Percentiles rank a stretch among this genome's conserved stretches.
phyloP scores from a whole-genome alignment of 78 protist species.

The Emiliania huxleyi region DNA sequence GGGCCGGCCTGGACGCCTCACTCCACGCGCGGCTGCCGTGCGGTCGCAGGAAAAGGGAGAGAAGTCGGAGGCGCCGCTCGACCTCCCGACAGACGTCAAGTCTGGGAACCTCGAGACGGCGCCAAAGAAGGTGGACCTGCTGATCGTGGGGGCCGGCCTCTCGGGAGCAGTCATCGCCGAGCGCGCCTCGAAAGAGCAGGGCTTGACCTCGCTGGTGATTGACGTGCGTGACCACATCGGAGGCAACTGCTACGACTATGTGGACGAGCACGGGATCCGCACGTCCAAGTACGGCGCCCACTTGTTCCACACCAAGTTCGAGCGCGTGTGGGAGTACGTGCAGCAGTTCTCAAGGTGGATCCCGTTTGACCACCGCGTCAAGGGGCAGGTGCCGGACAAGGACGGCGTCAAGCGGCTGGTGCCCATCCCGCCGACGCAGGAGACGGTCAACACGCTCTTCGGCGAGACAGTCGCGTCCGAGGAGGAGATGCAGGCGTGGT shows the following conservation, averaged over 20 bases:
- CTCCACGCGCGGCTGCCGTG: too few relatives aligned
- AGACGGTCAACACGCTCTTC: slow-evolving; percentile 14
- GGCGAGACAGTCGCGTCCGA: slow-evolving; percentile 13
- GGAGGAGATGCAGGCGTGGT: slow-evolving; percentile 42
- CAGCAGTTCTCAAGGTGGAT: neutral
- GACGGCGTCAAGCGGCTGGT: slow-evolving; percentile 37
- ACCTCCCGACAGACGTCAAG: neutral
- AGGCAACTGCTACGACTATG: slow-evolving; percentile 55
- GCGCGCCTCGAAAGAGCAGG: slow-evolving; percentile 45
- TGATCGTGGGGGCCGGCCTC: slow-evolving; percentile 45
- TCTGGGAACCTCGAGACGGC: neutral
- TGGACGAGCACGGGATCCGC: slow-evolving; percentile 21
- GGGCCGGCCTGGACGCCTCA: too few relatives aligned
- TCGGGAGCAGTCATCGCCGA: slow-evolving; percentile 46
- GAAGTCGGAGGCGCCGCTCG: neutral
- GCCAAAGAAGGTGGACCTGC: slow-evolving; percentile 24
- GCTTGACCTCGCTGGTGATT: slow-evolving; percentile 26
- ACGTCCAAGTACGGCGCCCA: slow-evolving; percentile 50
- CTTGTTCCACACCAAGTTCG: slow-evolving; percentile 58
- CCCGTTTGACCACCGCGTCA: slow-evolving; percentile 47
- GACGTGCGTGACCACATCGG: slow-evolving; percentile 58
- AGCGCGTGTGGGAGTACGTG: slow-evolving; percentile 48
- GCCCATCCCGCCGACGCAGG: slow-evolving; percentile 41
- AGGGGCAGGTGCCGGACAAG: slow-evolving; percentile 39
- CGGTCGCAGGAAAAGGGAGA: too few relatives aligned